These are phyloP conservation scores for Nakaseomyces bracarensis DNA, from an alignment of 1,139 yeast species.

Conservation along the genomic window DNA sequence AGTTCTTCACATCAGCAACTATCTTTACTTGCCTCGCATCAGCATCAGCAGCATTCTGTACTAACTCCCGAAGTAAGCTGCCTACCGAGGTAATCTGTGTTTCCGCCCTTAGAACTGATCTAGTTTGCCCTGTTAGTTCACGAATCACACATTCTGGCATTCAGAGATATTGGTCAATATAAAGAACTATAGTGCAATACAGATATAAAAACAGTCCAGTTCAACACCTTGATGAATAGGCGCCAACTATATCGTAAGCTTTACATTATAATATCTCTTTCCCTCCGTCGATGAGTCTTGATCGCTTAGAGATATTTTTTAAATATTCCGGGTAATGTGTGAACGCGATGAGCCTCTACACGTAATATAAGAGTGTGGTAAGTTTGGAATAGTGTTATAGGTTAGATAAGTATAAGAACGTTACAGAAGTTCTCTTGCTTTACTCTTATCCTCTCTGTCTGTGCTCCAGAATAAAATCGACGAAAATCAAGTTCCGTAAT, in stretches of 20 bases:
- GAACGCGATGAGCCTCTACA: slow-evolving; percentile 1
- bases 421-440: too few relatives aligned
- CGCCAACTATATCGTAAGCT: too few relatives aligned
- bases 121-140: neutral
- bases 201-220: too few relatives aligned
- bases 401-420: too few relatives aligned
- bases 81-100: slow-evolving; percentile 27
- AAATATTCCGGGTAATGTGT: neutral
- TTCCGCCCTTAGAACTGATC: slow-evolving; percentile 4
- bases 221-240: too few relatives aligned
- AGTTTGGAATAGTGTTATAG: too few relatives aligned
- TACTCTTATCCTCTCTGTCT: too few relatives aligned
- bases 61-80: slow-evolving; percentile 33
- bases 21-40: slow-evolving; percentile 38
- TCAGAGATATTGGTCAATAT: slow-evolving; percentile 43
- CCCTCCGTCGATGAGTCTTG: neutral
- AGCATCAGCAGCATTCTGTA: slow-evolving; percentile 51
- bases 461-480: too few relatives aligned
- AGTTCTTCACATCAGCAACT: slow-evolving; percentile 34
- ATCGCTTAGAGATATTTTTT: neutral
- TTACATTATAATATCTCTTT: too few relatives aligned
- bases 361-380: too few relatives aligned
- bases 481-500: too few relatives aligned
- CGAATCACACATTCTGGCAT: slow-evolving; percentile 63
- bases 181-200: too few relatives aligned